These are phyloP conservation scores for Alternaria hordeiaustralica DNA, from an alignment of 2,329 filamentous ascomycete genomes.

Conservation along the genomic window DNA sequence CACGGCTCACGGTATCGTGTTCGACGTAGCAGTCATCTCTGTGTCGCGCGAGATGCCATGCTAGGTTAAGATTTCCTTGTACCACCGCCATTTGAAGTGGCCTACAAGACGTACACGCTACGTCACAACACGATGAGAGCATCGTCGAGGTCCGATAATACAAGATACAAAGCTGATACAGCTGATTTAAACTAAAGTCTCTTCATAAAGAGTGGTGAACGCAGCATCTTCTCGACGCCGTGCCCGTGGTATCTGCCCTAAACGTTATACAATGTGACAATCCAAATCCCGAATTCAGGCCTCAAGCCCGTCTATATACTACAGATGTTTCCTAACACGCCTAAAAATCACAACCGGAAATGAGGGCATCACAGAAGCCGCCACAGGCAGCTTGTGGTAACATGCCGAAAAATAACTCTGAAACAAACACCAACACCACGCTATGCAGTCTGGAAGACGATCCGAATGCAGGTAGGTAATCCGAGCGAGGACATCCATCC, in stretches of 20 bases:
- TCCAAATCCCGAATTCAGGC: conserved; percentile 2
- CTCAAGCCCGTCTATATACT: conserved; percentile 7
- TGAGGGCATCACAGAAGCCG: conserved; percentile 27
- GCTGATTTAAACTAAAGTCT: conserved; percentile 31
- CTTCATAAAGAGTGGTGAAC: conserved; percentile 7
- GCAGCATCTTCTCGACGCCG: conserved; percentile 1
- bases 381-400: conserved; percentile 31
- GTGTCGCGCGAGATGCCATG: not conserved
- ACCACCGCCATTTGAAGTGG: not conserved
- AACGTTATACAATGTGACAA: conserved; percentile 6
- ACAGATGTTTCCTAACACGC: conserved; percentile 5
- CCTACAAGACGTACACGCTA: not conserved
- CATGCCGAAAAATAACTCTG: conserved; percentile 21
- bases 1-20: not conserved
- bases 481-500: conserved; percentile 1
- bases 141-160: not conserved
- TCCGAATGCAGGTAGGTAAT: conserved; percentile 1
- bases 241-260: conserved; percentile 10
- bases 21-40: not conserved
- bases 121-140: not conserved
- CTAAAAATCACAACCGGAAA: conserved; percentile 14
- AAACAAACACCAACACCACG: conserved; percentile 34
- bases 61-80: not conserved
- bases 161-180: conserved; percentile 17
- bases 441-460: conserved; percentile 24